Evolutionary conservation across 345 rosid species (phyloP).

Genomic region (Lumnitzera littorea): DNA sequence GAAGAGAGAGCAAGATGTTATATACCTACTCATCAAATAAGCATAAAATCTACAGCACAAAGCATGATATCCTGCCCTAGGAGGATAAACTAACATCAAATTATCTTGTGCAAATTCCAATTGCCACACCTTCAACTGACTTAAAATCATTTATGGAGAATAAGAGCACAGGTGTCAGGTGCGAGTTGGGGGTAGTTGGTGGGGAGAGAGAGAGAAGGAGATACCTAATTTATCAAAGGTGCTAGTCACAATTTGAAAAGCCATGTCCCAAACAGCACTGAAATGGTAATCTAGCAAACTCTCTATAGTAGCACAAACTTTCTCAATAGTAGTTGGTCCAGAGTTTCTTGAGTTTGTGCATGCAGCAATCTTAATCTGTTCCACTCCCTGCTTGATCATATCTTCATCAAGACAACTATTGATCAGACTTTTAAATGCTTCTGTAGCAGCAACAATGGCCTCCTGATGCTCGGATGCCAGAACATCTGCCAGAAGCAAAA

Average conservation of each 20-base stretch:
- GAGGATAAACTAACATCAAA: too few species aligned
- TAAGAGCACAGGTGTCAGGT: neutral
- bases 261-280: constrained; percentile 74
- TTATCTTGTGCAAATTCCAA: neutral
- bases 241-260: constrained; percentile 67
- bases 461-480: constrained; percentile 92
- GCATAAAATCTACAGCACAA: too few species aligned
- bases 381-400: constrained; percentile 70
- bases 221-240: constrained; percentile 83
- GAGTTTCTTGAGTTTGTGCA: constrained; percentile 33
- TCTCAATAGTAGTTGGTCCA: constrained; percentile 74
- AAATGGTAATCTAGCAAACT: constrained; percentile 80
- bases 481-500: constrained; percentile 50
- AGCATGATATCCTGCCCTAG: too few species aligned
- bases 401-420: constrained; percentile 61
- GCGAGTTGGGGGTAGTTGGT: too few species aligned
- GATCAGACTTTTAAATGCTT: constrained; percentile 66
- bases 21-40: too few species aligned
- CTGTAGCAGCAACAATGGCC: constrained; percentile 75
- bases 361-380: constrained; percentile 34
- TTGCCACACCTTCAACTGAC: neutral
- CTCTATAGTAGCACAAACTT: constrained; percentile 65
- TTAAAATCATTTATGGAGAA: too few species aligned
- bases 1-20: too few species aligned
- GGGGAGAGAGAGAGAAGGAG: neutral